Evolutionary conservation across 2,329 filamentous ascomycete species (phyloP), one percentile per base, ranked within the genome.

Genomic region (Penicillium sp.): DNA sequence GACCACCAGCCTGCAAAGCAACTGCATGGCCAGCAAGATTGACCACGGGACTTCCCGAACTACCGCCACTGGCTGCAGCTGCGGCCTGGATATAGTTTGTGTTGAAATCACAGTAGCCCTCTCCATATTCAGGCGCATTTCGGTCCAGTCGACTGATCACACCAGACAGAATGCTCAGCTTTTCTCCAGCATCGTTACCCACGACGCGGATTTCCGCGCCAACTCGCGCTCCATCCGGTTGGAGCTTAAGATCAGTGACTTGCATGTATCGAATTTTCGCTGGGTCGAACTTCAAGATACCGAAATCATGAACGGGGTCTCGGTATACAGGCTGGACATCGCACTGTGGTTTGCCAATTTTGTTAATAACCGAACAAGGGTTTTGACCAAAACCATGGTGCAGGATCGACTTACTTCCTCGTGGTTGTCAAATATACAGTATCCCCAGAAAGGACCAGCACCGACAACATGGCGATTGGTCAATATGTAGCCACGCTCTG

Each of bases 381-480:
- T 6, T 13, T 26, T 20, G 4, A 11, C n/a, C 13, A 29, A 10
- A 10, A 54, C 7, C 4, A 20, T 22, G 13, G 20, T 4, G 8
- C 35, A 47, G 14, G 3, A 34, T 35, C 42, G 50, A 64, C 76
- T 58, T 70, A 82, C 82, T 74, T 89, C 86, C 72, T 99, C 94
- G 75, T 99, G 94, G 72, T 99, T 99, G 74, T 99, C 95, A 73
- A 99, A 99, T 65, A 99, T 92, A 72, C 90, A 92, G 77, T 96
- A 97, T 46, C 94, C 94, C 89, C 93, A 97, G 76, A 99, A 99
- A 1, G 94, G 94, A 1, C 94, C 94, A 1, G 94, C 84, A 62
- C 94, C 92, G 40, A 97, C 94, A 32, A 99, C 94, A 78, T 99
- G 94, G 57, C 90, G 85, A 73, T 94, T 94, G 11, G 90, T 94